Evolutionary conservation across 2,329 filamentous ascomycete genomes (phyloP).

Genomic region (Curvularia hawaiiensis): DNA sequence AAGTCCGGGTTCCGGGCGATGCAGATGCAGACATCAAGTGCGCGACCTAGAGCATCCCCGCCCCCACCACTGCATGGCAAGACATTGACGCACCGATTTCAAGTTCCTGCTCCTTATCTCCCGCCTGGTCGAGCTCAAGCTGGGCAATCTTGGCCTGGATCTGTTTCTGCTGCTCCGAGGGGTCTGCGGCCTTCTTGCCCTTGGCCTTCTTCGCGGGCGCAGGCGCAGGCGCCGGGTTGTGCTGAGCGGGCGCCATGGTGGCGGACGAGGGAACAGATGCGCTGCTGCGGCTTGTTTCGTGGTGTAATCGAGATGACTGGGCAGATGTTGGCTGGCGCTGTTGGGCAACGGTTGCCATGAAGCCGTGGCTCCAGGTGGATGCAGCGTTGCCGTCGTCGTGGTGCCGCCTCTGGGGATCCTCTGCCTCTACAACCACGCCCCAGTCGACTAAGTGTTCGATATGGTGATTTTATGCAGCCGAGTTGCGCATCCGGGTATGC

Average conservation of each 20-base stretch:
- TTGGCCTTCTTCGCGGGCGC: slow-evolving; percentile 76
- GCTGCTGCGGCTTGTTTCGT: slow-evolving; percentile 49
- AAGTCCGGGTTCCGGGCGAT: slow-evolving; percentile 9
- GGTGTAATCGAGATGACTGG: slow-evolving; percentile 39
- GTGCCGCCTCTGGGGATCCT: slow-evolving; percentile 22
- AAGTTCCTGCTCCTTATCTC: slow-evolving; percentile 92
- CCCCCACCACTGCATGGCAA: slow-evolving; percentile 9
- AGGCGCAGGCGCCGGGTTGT: slow-evolving; percentile 58
- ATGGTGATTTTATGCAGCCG: slow-evolving; percentile 15
- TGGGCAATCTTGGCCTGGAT: slow-evolving; percentile 94
- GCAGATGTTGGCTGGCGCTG: slow-evolving; percentile 41
- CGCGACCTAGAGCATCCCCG: slow-evolving; percentile 12
- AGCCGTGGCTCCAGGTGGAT: slow-evolving; percentile 22
- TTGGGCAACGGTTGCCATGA: slow-evolving; percentile 47
- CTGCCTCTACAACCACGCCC: slow-evolving; percentile 11
- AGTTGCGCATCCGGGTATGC: slow-evolving; percentile 25
- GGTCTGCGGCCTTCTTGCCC: slow-evolving; percentile 82
- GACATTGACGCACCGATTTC: slow-evolving; percentile 74
- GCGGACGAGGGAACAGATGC: slow-evolving; percentile 46
- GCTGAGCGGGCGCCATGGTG: slow-evolving; percentile 52
- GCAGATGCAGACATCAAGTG: slow-evolving; percentile 14
- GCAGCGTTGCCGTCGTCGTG: slow-evolving; percentile 16
- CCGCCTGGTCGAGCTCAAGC: slow-evolving; percentile 88
- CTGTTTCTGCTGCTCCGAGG: slow-evolving; percentile 87
- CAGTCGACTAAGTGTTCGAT: background rate